Evolutionary conservation across 345 rosid genomes (phyloP), one percentile per base, ranked within the genome.

Genomic region (Odontarrhena argentea): DNA sequence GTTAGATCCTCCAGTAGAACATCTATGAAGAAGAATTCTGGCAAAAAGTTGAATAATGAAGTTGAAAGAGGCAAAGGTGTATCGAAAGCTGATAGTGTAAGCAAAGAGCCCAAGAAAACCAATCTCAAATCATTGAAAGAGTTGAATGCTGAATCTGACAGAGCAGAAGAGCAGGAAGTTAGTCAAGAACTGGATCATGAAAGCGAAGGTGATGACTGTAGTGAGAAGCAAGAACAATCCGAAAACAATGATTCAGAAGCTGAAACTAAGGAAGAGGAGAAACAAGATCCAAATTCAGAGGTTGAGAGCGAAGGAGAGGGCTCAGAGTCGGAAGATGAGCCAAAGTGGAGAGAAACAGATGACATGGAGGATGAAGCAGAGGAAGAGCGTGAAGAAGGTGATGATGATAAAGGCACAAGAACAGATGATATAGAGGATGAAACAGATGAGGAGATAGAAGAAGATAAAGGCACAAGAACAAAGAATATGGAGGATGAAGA

Each of bases 311-410:
- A 73, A 18, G 18, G 60, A 51, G 66, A 65, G 2, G 60, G 26
- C 5, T 49, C 76, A 50, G 67, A 59, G 26, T 73, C 55, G 0
- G 67, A 59, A 60, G 77, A 73, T 52, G 72, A 73, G 62, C 77
- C 77, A 4, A 73, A 59, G 34, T 68, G 78, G 74, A 74, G 74
- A 62, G 73, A 68, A 54, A 68, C 73, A 26, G 74, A 62, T 4
- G 78, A 67, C 22, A 26, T 58, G 71, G 76, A 65, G 28, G 69
- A 51, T 8, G 68, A 63, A 12, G 54, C 42, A 8, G 42, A 38
- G 6, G 40, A 6, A 36, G 8, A 36, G 9, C 7, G 9, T 6
- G 40, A 6, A 36, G 8, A 36, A 7, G 40, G 9, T 6, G 6
- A 11, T 4, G 51, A 46, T 3, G 15, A 46, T 8, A 11, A 46